Conservation (phyloP, 805 yeast species). For the Lipomyces sp. region DNA sequence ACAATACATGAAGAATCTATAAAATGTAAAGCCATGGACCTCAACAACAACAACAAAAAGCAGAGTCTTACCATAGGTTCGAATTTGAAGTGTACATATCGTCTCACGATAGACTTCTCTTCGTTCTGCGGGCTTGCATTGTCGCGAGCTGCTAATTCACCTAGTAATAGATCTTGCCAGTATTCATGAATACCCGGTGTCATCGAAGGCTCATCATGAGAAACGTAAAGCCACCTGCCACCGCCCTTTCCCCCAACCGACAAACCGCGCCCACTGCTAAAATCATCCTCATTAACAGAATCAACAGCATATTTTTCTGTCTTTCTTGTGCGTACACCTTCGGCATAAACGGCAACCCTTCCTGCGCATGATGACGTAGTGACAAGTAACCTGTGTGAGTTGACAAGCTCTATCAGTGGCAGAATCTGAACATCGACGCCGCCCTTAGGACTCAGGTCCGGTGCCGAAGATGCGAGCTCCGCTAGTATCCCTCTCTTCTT, state of each 20-base stretch:
- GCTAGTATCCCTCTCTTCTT: conserved; percentile 15
- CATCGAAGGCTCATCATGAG: conserved; percentile 51
- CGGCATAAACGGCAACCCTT: conserved; percentile 74
- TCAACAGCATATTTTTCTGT: conserved; percentile 3
- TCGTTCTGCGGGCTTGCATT: background rate
- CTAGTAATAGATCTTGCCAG: conserved; percentile 35
- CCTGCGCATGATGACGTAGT: conserved; percentile 91
- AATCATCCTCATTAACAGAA: background rate
- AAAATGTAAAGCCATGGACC: background rate
- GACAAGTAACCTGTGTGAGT: conserved; percentile 61
- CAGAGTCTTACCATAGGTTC: conserved; percentile 56
- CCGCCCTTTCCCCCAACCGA: conserved; percentile 80
- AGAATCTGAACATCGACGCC: conserved; percentile 70
- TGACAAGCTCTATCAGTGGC: conserved; percentile 69
- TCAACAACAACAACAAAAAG: background rate
- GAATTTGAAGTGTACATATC: conserved; percentile 70
- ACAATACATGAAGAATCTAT: conserved; percentile 70
- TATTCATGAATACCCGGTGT: background rate
- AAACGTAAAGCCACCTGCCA: conserved; percentile 78
- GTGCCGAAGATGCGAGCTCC: conserved; percentile 16
- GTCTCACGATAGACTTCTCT: conserved; percentile 14
- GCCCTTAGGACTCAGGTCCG: conserved; percentile 82
- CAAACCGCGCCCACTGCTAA: conserved; percentile 33
- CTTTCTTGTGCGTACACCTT: conserved; percentile 52
- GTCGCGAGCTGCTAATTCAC: conserved; percentile 30